phyloP scores from a whole-genome alignment of 192 early-diverging fungal genomes.

The Coemansia sp. region DNA sequence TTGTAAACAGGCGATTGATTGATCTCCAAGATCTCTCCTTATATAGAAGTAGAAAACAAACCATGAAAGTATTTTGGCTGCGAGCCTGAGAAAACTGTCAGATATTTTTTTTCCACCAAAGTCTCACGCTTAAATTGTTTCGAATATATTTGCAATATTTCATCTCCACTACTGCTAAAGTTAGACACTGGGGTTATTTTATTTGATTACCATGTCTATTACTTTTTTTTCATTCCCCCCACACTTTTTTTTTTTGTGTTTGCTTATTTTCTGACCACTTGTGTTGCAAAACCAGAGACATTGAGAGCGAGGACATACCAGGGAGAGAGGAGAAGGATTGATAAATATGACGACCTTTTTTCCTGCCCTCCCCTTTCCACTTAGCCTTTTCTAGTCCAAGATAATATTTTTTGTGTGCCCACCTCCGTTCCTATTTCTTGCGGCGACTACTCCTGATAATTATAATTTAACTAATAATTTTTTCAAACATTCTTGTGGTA shows the following conservation, averaged over 20 bases:
- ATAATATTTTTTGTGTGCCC: too few relatives aligned
- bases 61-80: neutral
- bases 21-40: neutral
- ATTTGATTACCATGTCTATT: neutral
- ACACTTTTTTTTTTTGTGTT: neutral
- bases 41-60: neutral
- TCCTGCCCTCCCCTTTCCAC: neutral
- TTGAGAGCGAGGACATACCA: neutral
- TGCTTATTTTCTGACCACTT: neutral
- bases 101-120: too few relatives aligned
- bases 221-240: neutral
- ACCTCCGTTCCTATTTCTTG: too few relatives aligned
- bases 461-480: too few relatives aligned
- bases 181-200: slow-evolving; percentile 2
- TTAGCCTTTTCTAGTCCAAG: too few relatives aligned
- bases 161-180: neutral
- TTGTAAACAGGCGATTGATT: neutral
- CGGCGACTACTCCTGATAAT: too few relatives aligned
- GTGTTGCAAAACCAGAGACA: neutral
- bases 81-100: neutral
- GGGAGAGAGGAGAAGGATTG: neutral
- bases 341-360: neutral
- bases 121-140: neutral
- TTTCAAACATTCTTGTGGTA: too few relatives aligned
- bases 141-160: neutral